These are phyloP conservation scores for Phyllosticta citriasiana DNA, from an alignment of 2,329 filamentous ascomycete species.

Conservation along the genomic window DNA sequence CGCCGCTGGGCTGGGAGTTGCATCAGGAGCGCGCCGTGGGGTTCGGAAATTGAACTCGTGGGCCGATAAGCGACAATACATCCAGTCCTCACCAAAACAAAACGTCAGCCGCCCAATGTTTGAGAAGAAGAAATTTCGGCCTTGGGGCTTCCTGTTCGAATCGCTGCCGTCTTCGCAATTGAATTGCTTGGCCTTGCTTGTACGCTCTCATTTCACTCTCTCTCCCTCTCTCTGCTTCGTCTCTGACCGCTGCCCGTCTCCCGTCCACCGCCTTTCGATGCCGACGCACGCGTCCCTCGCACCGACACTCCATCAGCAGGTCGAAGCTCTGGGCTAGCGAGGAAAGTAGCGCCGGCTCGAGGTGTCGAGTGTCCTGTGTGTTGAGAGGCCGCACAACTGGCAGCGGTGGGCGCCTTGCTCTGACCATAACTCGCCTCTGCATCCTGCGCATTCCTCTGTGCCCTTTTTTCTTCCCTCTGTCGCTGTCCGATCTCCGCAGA, in stretches of 20 bases:
- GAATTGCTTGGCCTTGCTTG: too few relatives aligned
- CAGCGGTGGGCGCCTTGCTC: background rate
- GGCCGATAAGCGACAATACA: too few relatives aligned
- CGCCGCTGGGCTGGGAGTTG: slow-evolving; percentile 2
- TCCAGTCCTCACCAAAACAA: too few relatives aligned
- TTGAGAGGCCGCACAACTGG: background rate
- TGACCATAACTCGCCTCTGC: background rate
- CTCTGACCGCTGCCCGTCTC: background rate
- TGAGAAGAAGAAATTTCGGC: too few relatives aligned
- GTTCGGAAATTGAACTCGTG: background rate
- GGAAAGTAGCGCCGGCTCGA: background rate
- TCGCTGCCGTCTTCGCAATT: too few relatives aligned
- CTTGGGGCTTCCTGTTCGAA: too few relatives aligned
- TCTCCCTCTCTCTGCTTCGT: background rate
- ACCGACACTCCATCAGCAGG: background rate
- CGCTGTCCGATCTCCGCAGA: slow-evolving; percentile 1
- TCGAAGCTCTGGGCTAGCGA: background rate
- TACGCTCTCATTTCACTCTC: too few relatives aligned
- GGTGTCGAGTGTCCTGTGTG: background rate
- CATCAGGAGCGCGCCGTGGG: background rate
- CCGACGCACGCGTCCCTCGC: background rate
- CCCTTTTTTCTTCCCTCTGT: background rate
- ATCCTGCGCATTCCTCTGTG: background rate
- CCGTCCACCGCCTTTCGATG: too few relatives aligned
- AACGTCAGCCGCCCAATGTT: too few relatives aligned